A percentile compares a stretch with the other conserved stretches of the same genome.
Conservation (phyloP, 768 basidiomycete genomes). For the Termitomyces sp. region DNA sequence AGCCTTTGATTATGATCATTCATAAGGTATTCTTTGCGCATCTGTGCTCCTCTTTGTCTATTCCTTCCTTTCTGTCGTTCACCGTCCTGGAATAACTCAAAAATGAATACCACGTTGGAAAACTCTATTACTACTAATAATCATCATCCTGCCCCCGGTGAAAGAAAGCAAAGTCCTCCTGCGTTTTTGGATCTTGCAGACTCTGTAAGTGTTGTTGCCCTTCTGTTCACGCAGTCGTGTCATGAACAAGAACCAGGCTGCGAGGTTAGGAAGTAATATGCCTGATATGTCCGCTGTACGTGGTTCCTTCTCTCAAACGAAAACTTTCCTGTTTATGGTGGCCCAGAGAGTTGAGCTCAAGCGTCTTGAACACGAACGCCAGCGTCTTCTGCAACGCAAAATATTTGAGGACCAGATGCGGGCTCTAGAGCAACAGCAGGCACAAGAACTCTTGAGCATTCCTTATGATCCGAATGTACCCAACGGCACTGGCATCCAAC, state of each 20-base stretch:
- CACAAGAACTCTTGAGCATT: slow-evolving; percentile 75
- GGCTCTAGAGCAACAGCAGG: slow-evolving; percentile 86
- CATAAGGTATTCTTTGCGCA: slow-evolving; percentile 49
- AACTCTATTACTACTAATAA: slow-evolving; percentile 71
- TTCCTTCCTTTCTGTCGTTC: slow-evolving; percentile 53
- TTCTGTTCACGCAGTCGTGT: slow-evolving; percentile 15
- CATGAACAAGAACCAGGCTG: slow-evolving; percentile 47
- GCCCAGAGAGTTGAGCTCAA: slow-evolving; percentile 85
- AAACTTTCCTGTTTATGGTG: slow-evolving; percentile 6
- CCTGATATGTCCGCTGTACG: slow-evolving; percentile 84
- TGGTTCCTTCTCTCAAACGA: slow-evolving; percentile 16
- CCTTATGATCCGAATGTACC: slow-evolving; percentile 55
- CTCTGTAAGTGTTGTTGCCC: slow-evolving; percentile 56
- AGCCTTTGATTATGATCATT: slow-evolving; percentile 13
- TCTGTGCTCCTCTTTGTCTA: slow-evolving; percentile 50
- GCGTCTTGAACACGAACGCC: slow-evolving; percentile 87
- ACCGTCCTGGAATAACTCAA: slow-evolving; percentile 52
- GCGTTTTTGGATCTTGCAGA: slow-evolving; percentile 93
- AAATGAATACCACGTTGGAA: slow-evolving; percentile 71
- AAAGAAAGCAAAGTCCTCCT: slow-evolving; percentile 82
- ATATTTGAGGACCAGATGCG: slow-evolving; percentile 98
- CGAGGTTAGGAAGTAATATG: slow-evolving; percentile 81
- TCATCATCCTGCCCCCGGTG: slow-evolving; percentile 64
- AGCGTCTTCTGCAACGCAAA: slow-evolving; percentile 81
- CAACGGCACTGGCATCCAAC: slow-evolving; percentile 52